Conservation (phyloP, 176 grass and related monocot species). For the Zoysia japonica region DNA sequence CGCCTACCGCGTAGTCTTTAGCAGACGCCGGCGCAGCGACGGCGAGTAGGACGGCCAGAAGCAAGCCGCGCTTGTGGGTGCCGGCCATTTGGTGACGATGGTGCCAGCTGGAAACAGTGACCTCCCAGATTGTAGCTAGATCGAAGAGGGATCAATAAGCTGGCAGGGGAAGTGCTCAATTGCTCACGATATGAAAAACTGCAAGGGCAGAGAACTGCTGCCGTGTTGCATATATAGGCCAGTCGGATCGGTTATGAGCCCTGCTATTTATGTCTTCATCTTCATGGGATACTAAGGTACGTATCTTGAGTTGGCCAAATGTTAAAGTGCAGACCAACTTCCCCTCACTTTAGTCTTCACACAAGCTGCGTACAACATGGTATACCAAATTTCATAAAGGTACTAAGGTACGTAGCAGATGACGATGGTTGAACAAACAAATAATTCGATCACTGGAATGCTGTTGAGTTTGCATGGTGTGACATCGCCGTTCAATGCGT, state of each 20-base stretch:
- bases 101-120: neutral
- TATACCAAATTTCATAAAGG: conserved; percentile 7
- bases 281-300: neutral
- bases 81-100: conserved; percentile 33
- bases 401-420: neutral
- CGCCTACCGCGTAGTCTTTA: conserved; percentile 60
- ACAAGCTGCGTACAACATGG: conserved; percentile 6
- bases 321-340: neutral
- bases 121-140: neutral
- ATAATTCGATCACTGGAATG: neutral
- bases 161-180: neutral
- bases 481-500: conserved; percentile 12
- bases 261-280: neutral
- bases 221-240: conserved; percentile 27
- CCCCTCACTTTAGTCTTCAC: neutral
- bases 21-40: conserved; percentile 47
- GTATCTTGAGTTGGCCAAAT: conserved; percentile 8
- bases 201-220: neutral
- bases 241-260: neutral
- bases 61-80: conserved; percentile 15
- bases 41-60: conserved; percentile 21
- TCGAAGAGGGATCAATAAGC: neutral
- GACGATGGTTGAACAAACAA: conserved; percentile 22
- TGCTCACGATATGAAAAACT: neutral
- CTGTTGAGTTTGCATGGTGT: neutral